Percentiles rank a stretch among this genome's conserved stretches.
These are phyloP conservation scores for Spizellomyces sp. DNA, from an alignment of 192 early-diverging fungal genomes.

Conservation along the genomic window DNA sequence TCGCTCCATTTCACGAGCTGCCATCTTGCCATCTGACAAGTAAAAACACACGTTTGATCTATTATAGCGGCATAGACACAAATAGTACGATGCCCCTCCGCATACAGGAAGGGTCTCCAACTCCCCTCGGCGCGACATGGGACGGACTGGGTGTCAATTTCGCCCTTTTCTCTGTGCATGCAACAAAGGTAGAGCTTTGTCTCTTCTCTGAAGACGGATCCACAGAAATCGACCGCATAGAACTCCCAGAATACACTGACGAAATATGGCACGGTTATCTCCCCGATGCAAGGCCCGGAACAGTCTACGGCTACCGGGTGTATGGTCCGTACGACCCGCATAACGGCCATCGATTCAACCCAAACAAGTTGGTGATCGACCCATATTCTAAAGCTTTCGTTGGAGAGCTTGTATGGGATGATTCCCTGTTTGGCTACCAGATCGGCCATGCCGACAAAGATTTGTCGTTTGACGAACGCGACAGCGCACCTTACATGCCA, in stretches of 20 bases:
- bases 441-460: slow-evolving; percentile 22
- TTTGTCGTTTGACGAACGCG: slow-evolving; percentile 25
- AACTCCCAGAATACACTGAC: slow-evolving; percentile 32
- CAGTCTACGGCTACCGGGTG: slow-evolving; percentile 31
- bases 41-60: too few species aligned
- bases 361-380: slow-evolving; percentile 29
- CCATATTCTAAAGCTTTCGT: slow-evolving; percentile 31
- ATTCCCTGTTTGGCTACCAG: slow-evolving; percentile 26
- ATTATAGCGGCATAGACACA: too few species aligned
- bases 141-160: slow-evolving; percentile 35
- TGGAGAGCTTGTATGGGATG: slow-evolving; percentile 27
- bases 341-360: slow-evolving; percentile 31
- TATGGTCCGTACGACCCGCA: slow-evolving; percentile 29
- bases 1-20: too few species aligned
- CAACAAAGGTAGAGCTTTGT: slow-evolving; percentile 33
- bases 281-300: slow-evolving; percentile 27
- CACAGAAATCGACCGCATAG: slow-evolving; percentile 27
- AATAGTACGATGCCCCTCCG: neutral
- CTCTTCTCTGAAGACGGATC: slow-evolving; percentile 19
- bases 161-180: slow-evolving; percentile 33
- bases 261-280: slow-evolving; percentile 33
- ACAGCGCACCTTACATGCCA: slow-evolving; percentile 28
- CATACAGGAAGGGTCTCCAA: slow-evolving; percentile 22
- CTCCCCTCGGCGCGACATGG: slow-evolving; percentile 31
- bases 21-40: too few species aligned